Conservation (phyloP, 2,329 filamentous ascomycete species). For the Trichoderma sp. region DNA sequence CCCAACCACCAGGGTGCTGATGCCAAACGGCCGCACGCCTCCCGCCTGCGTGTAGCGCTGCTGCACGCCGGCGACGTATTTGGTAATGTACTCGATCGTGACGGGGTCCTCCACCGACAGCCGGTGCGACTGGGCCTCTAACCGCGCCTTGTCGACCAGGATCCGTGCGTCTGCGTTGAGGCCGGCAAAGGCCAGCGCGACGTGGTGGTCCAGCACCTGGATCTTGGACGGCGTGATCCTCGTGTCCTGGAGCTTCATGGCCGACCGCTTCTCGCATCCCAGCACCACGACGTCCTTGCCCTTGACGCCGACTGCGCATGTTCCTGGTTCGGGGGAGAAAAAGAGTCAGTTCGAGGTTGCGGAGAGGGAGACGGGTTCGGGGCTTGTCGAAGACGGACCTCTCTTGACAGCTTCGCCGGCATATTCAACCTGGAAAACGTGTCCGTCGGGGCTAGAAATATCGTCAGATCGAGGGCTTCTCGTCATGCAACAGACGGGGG, state of each 20-base stretch:
- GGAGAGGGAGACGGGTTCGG: slow-evolving; percentile 6
- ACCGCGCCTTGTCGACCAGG: slow-evolving; percentile 93
- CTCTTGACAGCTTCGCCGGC: slow-evolving; percentile 97
- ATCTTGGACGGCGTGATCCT: slow-evolving; percentile 99
- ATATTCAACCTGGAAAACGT: slow-evolving; percentile 99
- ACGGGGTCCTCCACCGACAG: slow-evolving; percentile 97
- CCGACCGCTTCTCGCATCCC: slow-evolving; percentile 97
- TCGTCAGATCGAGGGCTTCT: not conserved
- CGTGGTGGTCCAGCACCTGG: slow-evolving; percentile 91
- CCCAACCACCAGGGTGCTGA: slow-evolving; percentile 97
- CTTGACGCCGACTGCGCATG: slow-evolving; percentile 97
- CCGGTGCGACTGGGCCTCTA: slow-evolving; percentile 96
- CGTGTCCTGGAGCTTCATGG: slow-evolving; percentile 99
- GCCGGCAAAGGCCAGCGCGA: slow-evolving; percentile 94
- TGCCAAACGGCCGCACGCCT: slow-evolving; percentile 97
- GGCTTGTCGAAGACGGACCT: slow-evolving; percentile 59
- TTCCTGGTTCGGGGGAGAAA: slow-evolving; percentile 59
- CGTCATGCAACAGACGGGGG: slow-evolving; percentile 1
- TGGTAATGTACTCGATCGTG: slow-evolving; percentile 98
- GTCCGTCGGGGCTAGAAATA: slow-evolving; percentile 84
- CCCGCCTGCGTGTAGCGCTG: slow-evolving; percentile 99
- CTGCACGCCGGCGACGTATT: slow-evolving; percentile 96
- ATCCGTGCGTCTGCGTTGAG: slow-evolving; percentile 98
- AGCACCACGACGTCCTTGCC: slow-evolving; percentile 91
- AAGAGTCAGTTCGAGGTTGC: slow-evolving; percentile 16